phyloP scores from a whole-genome alignment of 371 early-diverging fungal genomes.

The Mucor piriformis region DNA sequence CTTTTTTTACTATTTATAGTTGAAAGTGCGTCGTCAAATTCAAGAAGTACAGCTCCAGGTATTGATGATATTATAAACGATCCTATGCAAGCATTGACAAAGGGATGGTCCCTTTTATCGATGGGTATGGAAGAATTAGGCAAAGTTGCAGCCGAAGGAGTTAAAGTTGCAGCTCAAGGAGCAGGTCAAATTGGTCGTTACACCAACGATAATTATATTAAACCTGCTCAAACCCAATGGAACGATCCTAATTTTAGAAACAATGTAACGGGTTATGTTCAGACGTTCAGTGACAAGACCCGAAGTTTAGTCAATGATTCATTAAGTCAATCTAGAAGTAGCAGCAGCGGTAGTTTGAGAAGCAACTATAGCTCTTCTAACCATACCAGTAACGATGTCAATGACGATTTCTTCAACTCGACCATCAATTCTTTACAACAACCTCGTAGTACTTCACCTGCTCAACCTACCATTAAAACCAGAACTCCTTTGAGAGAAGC shows the following conservation, averaged over 20 bases:
- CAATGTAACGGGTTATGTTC: constrained; percentile 72
- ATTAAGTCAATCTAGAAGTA: constrained; percentile 1
- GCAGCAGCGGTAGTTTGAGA: constrained; percentile 14
- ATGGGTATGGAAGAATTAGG: constrained; percentile 53
- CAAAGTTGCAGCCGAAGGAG: constrained; percentile 66
- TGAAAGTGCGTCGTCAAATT: constrained; percentile 35
- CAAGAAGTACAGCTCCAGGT: constrained; percentile 38
- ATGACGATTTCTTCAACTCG: constrained; percentile 50
- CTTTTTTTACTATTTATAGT: constrained; percentile 15
- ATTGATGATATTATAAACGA: constrained; percentile 79
- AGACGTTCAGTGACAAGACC: constrained; percentile 67
- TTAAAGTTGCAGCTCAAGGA: constrained; percentile 71
- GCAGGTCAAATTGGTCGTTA: constrained; percentile 70
- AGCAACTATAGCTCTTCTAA: constrained; percentile 18
- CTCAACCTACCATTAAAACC: constrained; percentile 29
- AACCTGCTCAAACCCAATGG: constrained; percentile 77
- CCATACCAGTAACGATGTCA: constrained; percentile 8
- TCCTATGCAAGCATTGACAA: constrained; percentile 78
- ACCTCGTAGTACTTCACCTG: constrained; percentile 43
- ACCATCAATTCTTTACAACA: constrained; percentile 49
- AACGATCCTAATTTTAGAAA: constrained; percentile 83
- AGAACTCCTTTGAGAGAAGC: constrained; percentile 40
- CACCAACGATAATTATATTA: constrained; percentile 75
- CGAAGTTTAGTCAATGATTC: constrained; percentile 20
- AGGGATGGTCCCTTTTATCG: constrained; percentile 84